Conservation (phyloP, 2,329 filamentous ascomycete genomes). For the Colletotrichum tropicicola region DNA sequence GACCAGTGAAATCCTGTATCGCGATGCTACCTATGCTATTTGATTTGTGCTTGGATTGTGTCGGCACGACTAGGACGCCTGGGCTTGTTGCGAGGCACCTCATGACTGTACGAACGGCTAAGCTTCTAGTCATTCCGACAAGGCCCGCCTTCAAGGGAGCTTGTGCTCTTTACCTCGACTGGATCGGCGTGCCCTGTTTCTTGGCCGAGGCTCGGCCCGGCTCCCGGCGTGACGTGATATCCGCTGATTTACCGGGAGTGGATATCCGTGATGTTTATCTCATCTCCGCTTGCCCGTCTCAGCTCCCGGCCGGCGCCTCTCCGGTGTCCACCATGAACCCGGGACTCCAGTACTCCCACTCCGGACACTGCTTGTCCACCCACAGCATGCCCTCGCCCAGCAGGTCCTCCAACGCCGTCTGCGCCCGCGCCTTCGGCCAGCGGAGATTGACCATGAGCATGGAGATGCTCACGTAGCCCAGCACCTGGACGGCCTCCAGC, state of each 20-base stretch:
- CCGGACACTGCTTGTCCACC: conserved; percentile 85
- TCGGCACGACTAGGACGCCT: not conserved
- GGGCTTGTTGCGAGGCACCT: not conserved
- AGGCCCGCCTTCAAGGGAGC: not conserved
- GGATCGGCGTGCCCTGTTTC: too few relatives aligned
- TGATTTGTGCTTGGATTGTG: too few relatives aligned
- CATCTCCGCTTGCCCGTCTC: conserved; percentile 28
- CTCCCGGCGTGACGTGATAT: not conserved
- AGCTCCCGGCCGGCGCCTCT: conserved; percentile 31
- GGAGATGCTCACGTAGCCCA: conserved; percentile 89
- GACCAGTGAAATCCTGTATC: too few relatives aligned
- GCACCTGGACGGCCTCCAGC: conserved; percentile 87
- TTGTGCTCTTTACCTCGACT: not conserved
- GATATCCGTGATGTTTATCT: conserved; percentile 33
- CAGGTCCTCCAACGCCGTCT: conserved; percentile 90
- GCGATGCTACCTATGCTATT: too few relatives aligned
- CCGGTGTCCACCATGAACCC: conserved; percentile 70
- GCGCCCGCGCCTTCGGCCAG: conserved; percentile 86
- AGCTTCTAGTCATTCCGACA: not conserved
- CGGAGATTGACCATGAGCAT: conserved; percentile 88
- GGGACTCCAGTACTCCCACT: conserved; percentile 95
- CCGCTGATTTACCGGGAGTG: not conserved
- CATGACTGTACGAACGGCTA: not conserved
- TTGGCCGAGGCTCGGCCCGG: not conserved
- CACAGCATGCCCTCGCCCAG: conserved; percentile 90